These are phyloP conservation scores for Ampelomyces quisqualis DNA, from an alignment of 2,329 filamentous ascomycete genomes.

Conservation along the genomic window DNA sequence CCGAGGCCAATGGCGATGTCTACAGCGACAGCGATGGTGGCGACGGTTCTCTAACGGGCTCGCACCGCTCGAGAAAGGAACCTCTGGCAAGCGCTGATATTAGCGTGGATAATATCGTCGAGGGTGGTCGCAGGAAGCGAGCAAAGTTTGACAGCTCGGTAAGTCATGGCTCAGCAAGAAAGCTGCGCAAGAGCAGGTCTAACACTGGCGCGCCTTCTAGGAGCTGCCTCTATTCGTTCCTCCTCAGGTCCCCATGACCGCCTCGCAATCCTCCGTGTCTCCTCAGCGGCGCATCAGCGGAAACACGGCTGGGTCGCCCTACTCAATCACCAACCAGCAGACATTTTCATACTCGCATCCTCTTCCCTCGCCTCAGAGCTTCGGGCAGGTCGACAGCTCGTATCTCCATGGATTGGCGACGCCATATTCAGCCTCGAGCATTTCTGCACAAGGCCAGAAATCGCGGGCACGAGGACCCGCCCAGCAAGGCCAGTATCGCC, in stretches of 20 bases:
- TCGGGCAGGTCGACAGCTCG: slow-evolving; percentile 48
- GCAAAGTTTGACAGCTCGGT: slow-evolving; percentile 97
- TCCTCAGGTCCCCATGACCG: slow-evolving; percentile 73
- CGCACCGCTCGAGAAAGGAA: slow-evolving; percentile 75
- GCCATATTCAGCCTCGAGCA: slow-evolving; percentile 40
- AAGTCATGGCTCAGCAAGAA: slow-evolving; percentile 51
- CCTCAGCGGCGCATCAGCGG: slow-evolving; percentile 79
- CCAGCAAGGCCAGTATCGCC: slow-evolving; percentile 45
- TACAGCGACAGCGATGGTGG: slow-evolving; percentile 89
- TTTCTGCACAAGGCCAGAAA: slow-evolving; percentile 35
- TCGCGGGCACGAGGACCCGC: slow-evolving; percentile 40
- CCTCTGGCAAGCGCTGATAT: slow-evolving; percentile 94
- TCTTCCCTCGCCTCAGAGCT: slow-evolving; percentile 81
- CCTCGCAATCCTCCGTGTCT: slow-evolving; percentile 97
- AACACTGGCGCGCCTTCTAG: slow-evolving; percentile 52
- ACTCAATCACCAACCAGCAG: slow-evolving; percentile 72
- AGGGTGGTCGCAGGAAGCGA: slow-evolving; percentile 91
- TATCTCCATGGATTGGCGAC: slow-evolving; percentile 42
- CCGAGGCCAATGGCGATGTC: slow-evolving; percentile 63
- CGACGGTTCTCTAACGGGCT: slow-evolving; percentile 68
- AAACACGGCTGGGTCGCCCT: slow-evolving; percentile 71
- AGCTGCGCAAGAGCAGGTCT: slow-evolving; percentile 20
- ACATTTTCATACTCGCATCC: slow-evolving; percentile 76
- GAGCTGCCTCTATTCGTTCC: slow-evolving; percentile 94
- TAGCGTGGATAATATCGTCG: slow-evolving; percentile 96